Percentiles rank a stretch among this genome's conserved stretches.
Conservation (phyloP, 208 protist species). For the Leishmania tropica region DNA sequence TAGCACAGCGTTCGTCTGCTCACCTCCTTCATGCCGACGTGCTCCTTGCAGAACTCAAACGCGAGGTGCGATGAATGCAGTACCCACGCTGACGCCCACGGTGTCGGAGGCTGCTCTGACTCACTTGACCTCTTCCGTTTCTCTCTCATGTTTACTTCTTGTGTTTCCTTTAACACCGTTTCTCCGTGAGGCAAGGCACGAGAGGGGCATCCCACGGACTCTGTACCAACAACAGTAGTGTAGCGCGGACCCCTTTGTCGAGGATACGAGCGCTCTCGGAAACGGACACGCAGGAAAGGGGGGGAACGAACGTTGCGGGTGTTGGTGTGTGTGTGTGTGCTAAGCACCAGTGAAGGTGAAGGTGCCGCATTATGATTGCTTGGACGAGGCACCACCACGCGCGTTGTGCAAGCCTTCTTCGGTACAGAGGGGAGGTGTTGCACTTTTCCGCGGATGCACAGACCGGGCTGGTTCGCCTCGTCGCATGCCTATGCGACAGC, state of each 20-base stretch:
- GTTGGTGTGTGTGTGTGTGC: neutral
- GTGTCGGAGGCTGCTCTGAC: neutral
- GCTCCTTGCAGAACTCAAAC: neutral
- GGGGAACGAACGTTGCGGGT: neutral
- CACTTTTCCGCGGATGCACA: slow-evolving; percentile 31
- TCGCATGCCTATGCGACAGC: neutral
- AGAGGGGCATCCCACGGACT: neutral
- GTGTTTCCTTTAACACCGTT: no score
- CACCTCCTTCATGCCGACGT: neutral
- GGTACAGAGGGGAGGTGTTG: slow-evolving; percentile 16
- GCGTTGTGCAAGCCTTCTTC: neutral
- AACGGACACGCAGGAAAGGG: neutral
- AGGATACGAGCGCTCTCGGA: neutral
- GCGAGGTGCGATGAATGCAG: neutral
- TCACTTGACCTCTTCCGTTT: neutral
- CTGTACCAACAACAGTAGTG: neutral
- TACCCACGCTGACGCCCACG: neutral
- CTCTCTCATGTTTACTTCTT: neutral
- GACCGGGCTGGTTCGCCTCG: slow-evolving; percentile 16
- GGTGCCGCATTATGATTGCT: slow-evolving; percentile 1
- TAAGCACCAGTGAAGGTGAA: neutral
- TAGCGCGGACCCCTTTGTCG: neutral
- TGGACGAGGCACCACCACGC: neutral
- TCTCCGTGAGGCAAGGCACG: neutral
- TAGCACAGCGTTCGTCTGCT: neutral